Percentiles rank a stretch among this genome's conserved stretches.
phyloP scores from a whole-genome alignment of 306 rosid genomes.

The Urtica urens region DNA sequence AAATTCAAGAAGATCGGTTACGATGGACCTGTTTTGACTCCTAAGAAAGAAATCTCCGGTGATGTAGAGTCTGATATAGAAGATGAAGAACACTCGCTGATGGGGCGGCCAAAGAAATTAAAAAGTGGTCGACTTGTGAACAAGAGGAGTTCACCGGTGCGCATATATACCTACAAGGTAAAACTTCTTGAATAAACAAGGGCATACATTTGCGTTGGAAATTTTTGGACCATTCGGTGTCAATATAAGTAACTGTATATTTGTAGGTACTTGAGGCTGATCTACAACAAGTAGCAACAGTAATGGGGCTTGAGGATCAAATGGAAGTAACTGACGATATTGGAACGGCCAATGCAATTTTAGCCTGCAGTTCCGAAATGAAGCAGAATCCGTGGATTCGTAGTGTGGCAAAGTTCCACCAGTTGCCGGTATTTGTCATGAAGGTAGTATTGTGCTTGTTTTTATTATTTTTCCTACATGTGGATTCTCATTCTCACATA shows the following conservation, averaged over 20 bases:
- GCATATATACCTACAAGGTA: constrained; percentile 78
- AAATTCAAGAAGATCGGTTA: constrained; percentile 23
- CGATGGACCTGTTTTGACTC: constrained; percentile 28
- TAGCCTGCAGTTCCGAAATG: constrained; percentile 68
- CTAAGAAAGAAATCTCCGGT: constrained; percentile 19
- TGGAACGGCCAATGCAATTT: constrained; percentile 76
- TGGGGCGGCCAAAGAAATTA: constrained; percentile 30
- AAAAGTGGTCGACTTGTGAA: constrained; percentile 31
- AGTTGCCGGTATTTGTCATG: constrained; percentile 78
- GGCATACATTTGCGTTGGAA: too few species aligned
- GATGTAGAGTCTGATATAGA: constrained; percentile 38
- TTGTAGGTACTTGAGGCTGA: constrained; percentile 78
- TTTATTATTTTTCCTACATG: not conserved
- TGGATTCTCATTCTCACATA: not conserved
- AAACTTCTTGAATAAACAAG: constrained; percentile 10
- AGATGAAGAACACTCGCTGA: constrained; percentile 28
- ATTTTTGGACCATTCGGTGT: too few species aligned
- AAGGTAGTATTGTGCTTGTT: constrained; percentile 37
- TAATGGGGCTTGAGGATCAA: constrained; percentile 80
- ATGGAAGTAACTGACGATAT: constrained; percentile 71
- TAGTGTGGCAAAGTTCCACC: constrained; percentile 78
- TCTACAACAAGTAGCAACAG: constrained; percentile 77
- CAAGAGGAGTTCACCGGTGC: constrained; percentile 52
- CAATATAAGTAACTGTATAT: not conserved
- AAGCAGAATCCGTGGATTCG: constrained; percentile 84